These are phyloP conservation scores for Suillus variegatus DNA, from an alignment of 768 basidiomycete species.

Conservation along the genomic window DNA sequence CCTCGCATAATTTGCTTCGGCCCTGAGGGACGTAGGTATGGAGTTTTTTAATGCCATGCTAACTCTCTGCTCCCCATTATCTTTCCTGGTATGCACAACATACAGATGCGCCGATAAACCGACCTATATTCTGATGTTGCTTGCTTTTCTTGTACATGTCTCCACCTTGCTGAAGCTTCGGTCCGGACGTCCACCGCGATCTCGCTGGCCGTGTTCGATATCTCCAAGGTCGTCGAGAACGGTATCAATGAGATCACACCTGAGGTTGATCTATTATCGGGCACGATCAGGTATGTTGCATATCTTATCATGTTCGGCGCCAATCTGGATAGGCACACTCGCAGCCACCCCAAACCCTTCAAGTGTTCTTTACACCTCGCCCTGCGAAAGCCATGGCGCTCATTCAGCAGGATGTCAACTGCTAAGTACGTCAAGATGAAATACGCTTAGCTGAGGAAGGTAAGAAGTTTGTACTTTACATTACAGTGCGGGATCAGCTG, in stretches of 20 bases:
- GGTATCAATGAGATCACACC: conserved; percentile 49
- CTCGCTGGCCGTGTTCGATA: conserved; percentile 50
- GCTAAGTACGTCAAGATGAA: not conserved
- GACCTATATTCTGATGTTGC: conserved; percentile 12
- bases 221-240: conserved; percentile 45
- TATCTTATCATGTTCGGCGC: not conserved
- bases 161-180: conserved; percentile 53
- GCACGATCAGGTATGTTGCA: conserved; percentile 58
- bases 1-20: no score
- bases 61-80: no score
- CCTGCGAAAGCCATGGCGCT: conserved; percentile 49
- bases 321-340: conserved; percentile 7
- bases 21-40: no score
- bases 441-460: no score
- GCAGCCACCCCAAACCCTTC: conserved; percentile 27
- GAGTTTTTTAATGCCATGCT: no score
- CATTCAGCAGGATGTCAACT: conserved; percentile 41
- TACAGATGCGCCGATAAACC: no score
- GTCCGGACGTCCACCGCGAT: conserved; percentile 45
- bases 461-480: no score
- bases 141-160: conserved; percentile 34
- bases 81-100: no score
- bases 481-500: no score
- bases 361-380: conserved; percentile 53
- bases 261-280: conserved; percentile 55